Percentiles rank a stretch among this genome's conserved stretches.
phyloP scores from a whole-genome alignment of 2,329 filamentous ascomycete species.

The Aspergillus felis region DNA sequence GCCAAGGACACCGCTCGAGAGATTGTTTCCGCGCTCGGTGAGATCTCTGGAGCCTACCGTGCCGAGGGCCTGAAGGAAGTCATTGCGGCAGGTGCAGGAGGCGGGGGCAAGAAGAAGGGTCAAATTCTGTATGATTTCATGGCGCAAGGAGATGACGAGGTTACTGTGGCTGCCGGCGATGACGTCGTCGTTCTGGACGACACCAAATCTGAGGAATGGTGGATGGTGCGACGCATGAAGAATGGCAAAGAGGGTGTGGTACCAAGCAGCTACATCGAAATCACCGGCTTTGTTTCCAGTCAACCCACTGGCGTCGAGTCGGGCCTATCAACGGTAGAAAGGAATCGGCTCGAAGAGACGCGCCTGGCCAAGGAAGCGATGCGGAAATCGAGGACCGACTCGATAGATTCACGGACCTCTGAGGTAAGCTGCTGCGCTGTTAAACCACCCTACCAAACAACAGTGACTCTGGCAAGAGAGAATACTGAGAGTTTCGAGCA shows the following conservation, averaged over 20 bases:
- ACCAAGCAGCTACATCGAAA: constrained; percentile 91
- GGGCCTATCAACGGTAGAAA: constrained; percentile 67
- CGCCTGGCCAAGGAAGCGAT: constrained; percentile 76
- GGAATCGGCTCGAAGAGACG: constrained; percentile 75
- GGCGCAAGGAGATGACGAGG: constrained; percentile 94
- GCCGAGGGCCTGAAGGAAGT: constrained; percentile 82
- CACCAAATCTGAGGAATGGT: constrained; percentile 93
- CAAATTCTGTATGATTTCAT: constrained; percentile 91
- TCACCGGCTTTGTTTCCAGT: constrained; percentile 64
- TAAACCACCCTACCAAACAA: neutral
- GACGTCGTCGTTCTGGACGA: constrained; percentile 90
- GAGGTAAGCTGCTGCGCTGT: constrained; percentile 66
- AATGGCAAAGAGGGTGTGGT: constrained; percentile 95
- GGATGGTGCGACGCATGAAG: constrained; percentile 86
- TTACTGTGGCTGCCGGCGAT: constrained; percentile 83
- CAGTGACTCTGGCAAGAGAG: constrained; percentile 38
- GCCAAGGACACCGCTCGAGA: constrained; percentile 95
- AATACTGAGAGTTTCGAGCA: constrained; percentile 66
- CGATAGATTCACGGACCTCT: constrained; percentile 51
- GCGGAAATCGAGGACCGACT: constrained; percentile 57
- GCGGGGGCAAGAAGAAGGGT: constrained; percentile 70
- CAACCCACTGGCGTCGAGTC: constrained; percentile 56
- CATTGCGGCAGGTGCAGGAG: constrained; percentile 71
- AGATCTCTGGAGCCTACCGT: constrained; percentile 78
- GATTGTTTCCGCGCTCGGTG: constrained; percentile 82